These are phyloP conservation scores for Scheffersomyces insectosa DNA, from an alignment of 1,139 yeast genomes.

Conservation along the genomic window DNA sequence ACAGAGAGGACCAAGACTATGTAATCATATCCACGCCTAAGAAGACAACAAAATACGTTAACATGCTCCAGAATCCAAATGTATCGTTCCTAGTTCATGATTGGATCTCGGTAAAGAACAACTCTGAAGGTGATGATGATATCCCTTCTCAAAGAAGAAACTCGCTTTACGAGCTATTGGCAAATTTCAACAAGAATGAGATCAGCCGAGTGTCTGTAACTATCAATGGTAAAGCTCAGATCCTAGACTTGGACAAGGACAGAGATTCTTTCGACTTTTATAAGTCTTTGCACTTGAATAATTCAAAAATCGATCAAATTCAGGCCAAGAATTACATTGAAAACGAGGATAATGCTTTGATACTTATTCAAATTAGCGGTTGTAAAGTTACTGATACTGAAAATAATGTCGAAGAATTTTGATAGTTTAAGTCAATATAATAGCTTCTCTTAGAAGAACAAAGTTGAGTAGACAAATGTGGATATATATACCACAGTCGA, in stretches of 20 bases:
- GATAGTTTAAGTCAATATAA: conserved; percentile 1
- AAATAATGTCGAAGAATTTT: conserved; percentile 59
- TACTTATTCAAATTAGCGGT: conserved; percentile 61
- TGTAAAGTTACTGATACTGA: conserved; percentile 84
- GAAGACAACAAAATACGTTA: conserved; percentile 68
- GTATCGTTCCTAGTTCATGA: conserved; percentile 85
- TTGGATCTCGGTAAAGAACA: conserved; percentile 65
- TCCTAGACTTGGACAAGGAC: conserved; percentile 40
- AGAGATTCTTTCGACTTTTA: conserved; percentile 54
- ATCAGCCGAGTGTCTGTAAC: conserved; percentile 78
- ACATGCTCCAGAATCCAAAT: conserved; percentile 64
- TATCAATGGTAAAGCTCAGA: conserved; percentile 66
- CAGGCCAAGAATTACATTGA: conserved; percentile 54
- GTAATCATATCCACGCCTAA: conserved; percentile 71
- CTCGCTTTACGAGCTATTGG: conserved; percentile 61
- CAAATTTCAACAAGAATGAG: conserved; percentile 74
- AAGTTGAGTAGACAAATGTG: too few species aligned
- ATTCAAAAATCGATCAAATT: conserved; percentile 66
- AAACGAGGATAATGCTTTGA: conserved; percentile 60
- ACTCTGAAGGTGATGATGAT: conserved; percentile 14
- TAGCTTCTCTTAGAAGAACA: too few species aligned
- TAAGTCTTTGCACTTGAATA: conserved; percentile 58
- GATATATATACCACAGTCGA: too few species aligned
- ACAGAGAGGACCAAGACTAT: conserved; percentile 39
- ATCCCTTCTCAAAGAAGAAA: conserved; percentile 31